A percentile compares a stretch with the other conserved stretches of the same genome.
Conservation (phyloP, 352 stramenopile species). For the Phytopythium boreale region DNA sequence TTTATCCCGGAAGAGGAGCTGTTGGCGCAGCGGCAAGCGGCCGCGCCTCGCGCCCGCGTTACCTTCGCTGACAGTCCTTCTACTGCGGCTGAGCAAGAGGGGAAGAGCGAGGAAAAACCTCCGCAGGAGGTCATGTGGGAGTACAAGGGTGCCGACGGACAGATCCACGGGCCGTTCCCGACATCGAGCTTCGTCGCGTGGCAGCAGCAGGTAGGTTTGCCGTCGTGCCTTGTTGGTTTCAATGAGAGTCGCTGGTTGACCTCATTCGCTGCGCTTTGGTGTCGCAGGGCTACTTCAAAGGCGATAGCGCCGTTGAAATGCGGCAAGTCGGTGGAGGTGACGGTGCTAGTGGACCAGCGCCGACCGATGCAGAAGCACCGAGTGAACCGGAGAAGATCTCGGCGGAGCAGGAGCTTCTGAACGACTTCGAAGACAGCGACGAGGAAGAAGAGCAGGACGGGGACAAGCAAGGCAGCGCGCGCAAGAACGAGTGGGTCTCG, state of each 20-base stretch:
- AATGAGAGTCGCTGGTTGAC: background rate
- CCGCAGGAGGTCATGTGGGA: slow-evolving; percentile 66
- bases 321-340: slow-evolving; percentile 27
- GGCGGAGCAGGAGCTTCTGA: slow-evolving; percentile 73
- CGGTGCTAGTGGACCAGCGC: slow-evolving; percentile 6
- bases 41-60: slow-evolving; percentile 12
- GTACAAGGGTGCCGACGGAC: slow-evolving; percentile 65
- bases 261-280: background rate
- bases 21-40: slow-evolving; percentile 35
- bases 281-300: slow-evolving; percentile 69
- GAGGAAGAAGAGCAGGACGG: slow-evolving; percentile 37
- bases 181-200: slow-evolving; percentile 73
- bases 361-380: slow-evolving; percentile 21
- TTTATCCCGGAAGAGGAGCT: slow-evolving; percentile 66
- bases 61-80: slow-evolving; percentile 17
- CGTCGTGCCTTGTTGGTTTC: slow-evolving; percentile 3
- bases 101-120: slow-evolving; percentile 43
- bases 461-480: slow-evolving; percentile 9
- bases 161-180: slow-evolving; percentile 74
- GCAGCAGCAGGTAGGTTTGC: slow-evolving; percentile 74
- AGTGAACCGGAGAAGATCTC: slow-evolving; percentile 37
- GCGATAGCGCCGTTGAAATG: slow-evolving; percentile 72
- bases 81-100: slow-evolving; percentile 20
- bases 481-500: slow-evolving; percentile 45
- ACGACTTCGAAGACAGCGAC: slow-evolving; percentile 85